These are phyloP conservation scores for Priceomyces carsonii DNA, from an alignment of 805 yeast species.

Conservation along the genomic window DNA sequence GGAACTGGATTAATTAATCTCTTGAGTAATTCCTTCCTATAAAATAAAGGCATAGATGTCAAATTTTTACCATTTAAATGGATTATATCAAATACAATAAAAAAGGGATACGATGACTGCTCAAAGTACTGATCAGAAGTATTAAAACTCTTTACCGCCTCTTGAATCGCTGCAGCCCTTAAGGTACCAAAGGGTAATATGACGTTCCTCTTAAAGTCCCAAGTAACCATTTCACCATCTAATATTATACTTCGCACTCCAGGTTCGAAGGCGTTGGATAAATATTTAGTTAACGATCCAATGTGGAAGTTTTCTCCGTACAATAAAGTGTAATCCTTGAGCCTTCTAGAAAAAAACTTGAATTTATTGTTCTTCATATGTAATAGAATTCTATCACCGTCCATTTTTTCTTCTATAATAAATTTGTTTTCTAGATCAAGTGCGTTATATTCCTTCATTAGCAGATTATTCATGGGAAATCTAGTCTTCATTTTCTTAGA, in stretches of 20 bases:
- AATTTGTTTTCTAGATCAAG: conserved; percentile 36
- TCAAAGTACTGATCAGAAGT: conserved; percentile 34
- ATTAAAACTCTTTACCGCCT: conserved; percentile 41
- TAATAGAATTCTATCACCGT: conserved; percentile 85
- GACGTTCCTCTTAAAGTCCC: conserved; percentile 57
- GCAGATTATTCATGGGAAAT: conserved; percentile 21
- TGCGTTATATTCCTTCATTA: conserved; percentile 16
- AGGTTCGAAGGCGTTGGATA: conserved; percentile 42
- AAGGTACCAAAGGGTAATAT: conserved; percentile 82
- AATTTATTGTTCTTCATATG: conserved; percentile 55
- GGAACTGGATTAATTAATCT: conserved; percentile 47
- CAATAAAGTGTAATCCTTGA: conserved; percentile 68
- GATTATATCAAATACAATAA: conserved; percentile 72
- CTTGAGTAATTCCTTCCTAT: conserved; percentile 54
- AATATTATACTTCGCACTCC: conserved; percentile 46
- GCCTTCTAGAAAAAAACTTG: conserved; percentile 62
- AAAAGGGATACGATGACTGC: conserved; percentile 50
- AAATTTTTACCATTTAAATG: conserved; percentile 67
- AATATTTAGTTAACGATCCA: conserved; percentile 58
- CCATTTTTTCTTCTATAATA: conserved; percentile 85
- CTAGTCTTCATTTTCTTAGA: conserved; percentile 44
- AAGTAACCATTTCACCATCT: conserved; percentile 95
- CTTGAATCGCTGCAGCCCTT: conserved; percentile 65
- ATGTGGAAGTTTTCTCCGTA: conserved; percentile 57
- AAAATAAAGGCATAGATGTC: conserved; percentile 51